Percentiles rank a stretch among this genome's conserved stretches.
phyloP scores from a whole-genome alignment of 306 rosid genomes.

The Lathyrus aphaca region DNA sequence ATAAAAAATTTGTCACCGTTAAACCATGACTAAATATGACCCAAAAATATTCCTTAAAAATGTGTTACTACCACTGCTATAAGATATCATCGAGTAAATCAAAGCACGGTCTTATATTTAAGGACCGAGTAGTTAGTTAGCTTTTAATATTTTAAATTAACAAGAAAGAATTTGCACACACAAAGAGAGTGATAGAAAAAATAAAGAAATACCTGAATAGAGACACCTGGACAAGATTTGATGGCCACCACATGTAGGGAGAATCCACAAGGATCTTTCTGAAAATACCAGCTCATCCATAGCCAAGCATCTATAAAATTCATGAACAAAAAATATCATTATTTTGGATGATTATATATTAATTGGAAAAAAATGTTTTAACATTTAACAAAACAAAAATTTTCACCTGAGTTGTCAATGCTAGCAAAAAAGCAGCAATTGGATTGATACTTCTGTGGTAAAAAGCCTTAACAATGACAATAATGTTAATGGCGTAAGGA shows the following conservation, averaged over 20 bases:
- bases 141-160: neutral
- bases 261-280: slow-evolving; percentile 83
- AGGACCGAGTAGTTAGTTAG: neutral
- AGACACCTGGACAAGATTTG: slow-evolving; percentile 84
- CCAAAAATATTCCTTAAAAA: too few relatives aligned
- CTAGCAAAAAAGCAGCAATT: slow-evolving; percentile 63
- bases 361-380: neutral
- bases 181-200: neutral
- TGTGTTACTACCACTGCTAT: neutral
- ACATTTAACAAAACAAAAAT: neutral
- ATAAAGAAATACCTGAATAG: slow-evolving; percentile 62
- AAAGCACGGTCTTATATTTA: too few relatives aligned
- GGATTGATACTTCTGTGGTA: slow-evolving; percentile 64
- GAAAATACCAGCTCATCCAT: slow-evolving; percentile 95
- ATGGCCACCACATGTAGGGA: slow-evolving; percentile 98
- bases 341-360: neutral
- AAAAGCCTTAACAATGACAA: slow-evolving; percentile 84
- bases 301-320: slow-evolving; percentile 79
- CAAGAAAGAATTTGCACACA: neutral
- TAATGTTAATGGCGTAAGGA: slow-evolving; percentile 73
- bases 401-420: slow-evolving; percentile 79
- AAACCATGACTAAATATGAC: too few relatives aligned
- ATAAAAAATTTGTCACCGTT: too few relatives aligned
- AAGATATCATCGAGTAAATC: too few relatives aligned
- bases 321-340: neutral